These are phyloP conservation scores for Coleophoma eucalyptorum DNA, from an alignment of 2,329 filamentous ascomycete species.

Conservation along the genomic window DNA sequence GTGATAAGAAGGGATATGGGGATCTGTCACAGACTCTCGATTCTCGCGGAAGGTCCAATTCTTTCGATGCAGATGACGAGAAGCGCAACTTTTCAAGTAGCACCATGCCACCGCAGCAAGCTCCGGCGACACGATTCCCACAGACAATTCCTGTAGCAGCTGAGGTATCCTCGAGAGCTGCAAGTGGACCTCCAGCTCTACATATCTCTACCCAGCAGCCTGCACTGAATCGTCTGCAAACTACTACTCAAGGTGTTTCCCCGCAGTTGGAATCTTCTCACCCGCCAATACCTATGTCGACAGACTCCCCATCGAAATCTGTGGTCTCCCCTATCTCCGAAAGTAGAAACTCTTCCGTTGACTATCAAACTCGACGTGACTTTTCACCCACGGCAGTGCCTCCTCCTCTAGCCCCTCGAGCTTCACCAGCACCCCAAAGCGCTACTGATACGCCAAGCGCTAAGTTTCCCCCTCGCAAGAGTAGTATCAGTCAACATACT, in stretches of 20 bases:
- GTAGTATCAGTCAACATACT: conserved; percentile 50
- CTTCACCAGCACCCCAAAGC: conserved; percentile 31
- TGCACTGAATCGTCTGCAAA: conserved; percentile 13
- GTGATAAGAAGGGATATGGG: conserved; percentile 23
- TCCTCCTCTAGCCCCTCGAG: conserved; percentile 38
- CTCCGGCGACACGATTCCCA: conserved; percentile 24
- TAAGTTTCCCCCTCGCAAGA: conserved; percentile 57
- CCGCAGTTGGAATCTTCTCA: conserved; percentile 14
- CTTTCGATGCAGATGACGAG: conserved; percentile 52
- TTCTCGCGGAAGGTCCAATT: conserved; percentile 31
- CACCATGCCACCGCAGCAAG: conserved; percentile 10
- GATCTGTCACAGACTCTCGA: conserved; percentile 22
- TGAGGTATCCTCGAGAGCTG: conserved; percentile 11
- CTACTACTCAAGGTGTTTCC: conserved; percentile 10
- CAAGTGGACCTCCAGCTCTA: conserved; percentile 19
- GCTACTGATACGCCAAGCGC: conserved; percentile 27
- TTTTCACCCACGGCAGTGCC: conserved; percentile 50
- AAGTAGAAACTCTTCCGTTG: conserved; percentile 17
- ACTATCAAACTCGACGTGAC: conserved; percentile 38
- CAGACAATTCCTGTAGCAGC: conserved; percentile 17
- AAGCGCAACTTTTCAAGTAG: conserved; percentile 41
- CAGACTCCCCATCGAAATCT: conserved; percentile 5
- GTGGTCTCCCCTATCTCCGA: conserved; percentile 19
- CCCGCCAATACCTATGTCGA: conserved; percentile 3
- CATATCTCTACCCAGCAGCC: conserved; percentile 19